Conservation (phyloP, 768 basidiomycete species). For the Mycena pura region DNA sequence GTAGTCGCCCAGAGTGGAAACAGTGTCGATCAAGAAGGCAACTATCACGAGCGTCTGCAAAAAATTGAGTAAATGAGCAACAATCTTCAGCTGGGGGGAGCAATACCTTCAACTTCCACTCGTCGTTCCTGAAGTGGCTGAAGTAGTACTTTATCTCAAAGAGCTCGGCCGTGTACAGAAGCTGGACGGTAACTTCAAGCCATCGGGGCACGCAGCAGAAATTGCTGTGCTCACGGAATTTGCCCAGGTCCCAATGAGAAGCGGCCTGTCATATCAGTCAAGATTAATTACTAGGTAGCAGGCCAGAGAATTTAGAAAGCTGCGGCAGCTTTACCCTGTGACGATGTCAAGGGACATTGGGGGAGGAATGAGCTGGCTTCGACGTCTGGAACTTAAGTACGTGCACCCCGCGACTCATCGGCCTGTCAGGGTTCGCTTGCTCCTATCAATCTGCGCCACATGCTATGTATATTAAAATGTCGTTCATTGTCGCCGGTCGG, state of each 20-base stretch:
- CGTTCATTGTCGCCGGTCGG: no score
- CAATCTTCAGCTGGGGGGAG: neutral
- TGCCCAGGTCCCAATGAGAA: conserved; percentile 15
- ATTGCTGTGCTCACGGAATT: conserved; percentile 13
- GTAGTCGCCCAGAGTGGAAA: conserved; percentile 10
- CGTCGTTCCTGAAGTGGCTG: conserved; percentile 12
- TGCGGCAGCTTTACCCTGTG: no score
- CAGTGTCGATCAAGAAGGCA: conserved; percentile 8
- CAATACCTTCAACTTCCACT: conserved; percentile 14
- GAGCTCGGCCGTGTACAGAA: conserved; percentile 15
- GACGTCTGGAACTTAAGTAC: no score
- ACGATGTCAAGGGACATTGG: no score
- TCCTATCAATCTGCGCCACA: no score
- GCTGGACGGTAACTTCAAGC: conserved; percentile 9
- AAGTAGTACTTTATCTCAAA: conserved; percentile 8
- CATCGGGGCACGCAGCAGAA: neutral
- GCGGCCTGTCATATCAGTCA: no score
- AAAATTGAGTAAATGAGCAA: neutral
- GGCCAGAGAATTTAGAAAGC: no score
- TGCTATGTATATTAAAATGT: no score
- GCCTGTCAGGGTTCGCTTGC: no score
- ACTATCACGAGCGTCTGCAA: neutral
- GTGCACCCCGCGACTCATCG: no score
- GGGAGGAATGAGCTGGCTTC: no score
- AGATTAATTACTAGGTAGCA: no score